Conservation (phyloP, 1,284 basidiomycete genomes). For the Tylopilus sp. region DNA sequence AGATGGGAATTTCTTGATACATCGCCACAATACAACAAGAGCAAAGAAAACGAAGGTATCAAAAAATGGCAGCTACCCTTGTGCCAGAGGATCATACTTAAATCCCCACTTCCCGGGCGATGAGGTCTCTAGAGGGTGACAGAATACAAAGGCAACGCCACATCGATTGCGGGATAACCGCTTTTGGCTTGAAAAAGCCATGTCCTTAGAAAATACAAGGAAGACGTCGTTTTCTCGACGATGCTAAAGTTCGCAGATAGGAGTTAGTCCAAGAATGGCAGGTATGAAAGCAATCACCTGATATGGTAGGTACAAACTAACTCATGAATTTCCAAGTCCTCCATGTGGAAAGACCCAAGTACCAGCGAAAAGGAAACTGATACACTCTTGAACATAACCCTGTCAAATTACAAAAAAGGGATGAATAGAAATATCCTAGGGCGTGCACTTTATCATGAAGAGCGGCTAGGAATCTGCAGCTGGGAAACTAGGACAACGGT, state of each 20-base stretch:
- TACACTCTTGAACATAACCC: conserved; percentile 13
- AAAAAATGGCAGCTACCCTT: not conserved
- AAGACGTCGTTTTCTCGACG: conserved; percentile 7
- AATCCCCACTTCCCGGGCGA: conserved; percentile 6
- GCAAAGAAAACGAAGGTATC: conserved; percentile 15
- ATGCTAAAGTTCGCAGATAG: conserved; percentile 7
- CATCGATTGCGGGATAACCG: not conserved
- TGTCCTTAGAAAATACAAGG: conserved; percentile 31
- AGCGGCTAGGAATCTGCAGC: not conserved
- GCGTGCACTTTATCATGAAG: conserved; percentile 10
- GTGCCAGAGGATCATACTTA: conserved; percentile 13
- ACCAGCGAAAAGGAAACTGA: conserved; percentile 10
- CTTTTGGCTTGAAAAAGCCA: conserved; percentile 22
- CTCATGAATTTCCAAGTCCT: not conserved
- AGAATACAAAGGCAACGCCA: conserved; percentile 22
- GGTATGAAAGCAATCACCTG: conserved; percentile 30
- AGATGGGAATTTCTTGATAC: conserved; percentile 45
- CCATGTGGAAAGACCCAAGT: not conserved
- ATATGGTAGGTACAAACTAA: conserved; percentile 30
- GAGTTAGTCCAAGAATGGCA: conserved; percentile 24
- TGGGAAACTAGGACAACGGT: conserved; percentile 17
- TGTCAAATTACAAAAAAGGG: conserved; percentile 15
- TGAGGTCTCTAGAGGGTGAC: not conserved
- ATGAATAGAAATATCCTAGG: conserved; percentile 2
- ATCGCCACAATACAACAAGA: conserved; percentile 34